Percentiles rank a stretch among this genome's conserved stretches.
These are phyloP conservation scores for Clitocybe nebularis DNA, from an alignment of 1,284 basidiomycete species.

Conservation along the genomic window DNA sequence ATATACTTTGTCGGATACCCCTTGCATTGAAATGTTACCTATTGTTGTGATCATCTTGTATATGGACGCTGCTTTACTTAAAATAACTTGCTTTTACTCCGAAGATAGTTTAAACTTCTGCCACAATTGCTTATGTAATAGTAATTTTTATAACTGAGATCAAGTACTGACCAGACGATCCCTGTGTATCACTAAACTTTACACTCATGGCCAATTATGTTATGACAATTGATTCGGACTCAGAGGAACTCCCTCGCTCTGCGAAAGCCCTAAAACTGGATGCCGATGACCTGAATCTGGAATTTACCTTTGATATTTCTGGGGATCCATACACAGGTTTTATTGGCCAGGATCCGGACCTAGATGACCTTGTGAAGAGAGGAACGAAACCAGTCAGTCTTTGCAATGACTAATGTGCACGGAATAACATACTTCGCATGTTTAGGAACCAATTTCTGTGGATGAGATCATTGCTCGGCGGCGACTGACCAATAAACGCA, in stretches of 20 bases:
- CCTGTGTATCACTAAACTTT: not conserved
- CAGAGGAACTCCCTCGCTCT: slow-evolving; percentile 40
- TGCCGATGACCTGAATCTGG: slow-evolving; percentile 67
- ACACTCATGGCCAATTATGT: slow-evolving; percentile 59
- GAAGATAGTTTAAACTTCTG: too few relatives aligned
- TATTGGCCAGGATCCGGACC: slow-evolving; percentile 33
- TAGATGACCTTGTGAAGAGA: slow-evolving; percentile 55
- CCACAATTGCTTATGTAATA: too few relatives aligned
- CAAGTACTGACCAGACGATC: too few relatives aligned
- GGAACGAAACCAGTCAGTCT: slow-evolving; percentile 62
- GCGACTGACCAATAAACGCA: slow-evolving; percentile 54
- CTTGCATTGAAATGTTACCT: too few relatives aligned
- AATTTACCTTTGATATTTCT: slow-evolving; percentile 79
- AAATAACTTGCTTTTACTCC: too few relatives aligned
- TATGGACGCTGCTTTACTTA: too few relatives aligned
- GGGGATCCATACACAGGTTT: slow-evolving; percentile 65
- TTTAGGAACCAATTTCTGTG: slow-evolving; percentile 78
- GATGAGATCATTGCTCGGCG: slow-evolving; percentile 87
- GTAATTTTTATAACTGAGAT: too few relatives aligned
- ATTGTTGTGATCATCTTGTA: too few relatives aligned
- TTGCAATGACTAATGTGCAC: slow-evolving; percentile 11
- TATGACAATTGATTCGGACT: slow-evolving; percentile 80
- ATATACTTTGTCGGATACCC: too few relatives aligned
- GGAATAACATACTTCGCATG: slow-evolving; percentile 10
- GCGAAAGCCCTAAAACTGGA: slow-evolving; percentile 17